These are phyloP conservation scores for Myriosclerotinia scirpicola DNA, from an alignment of 2,329 filamentous ascomycete species.

Conservation along the genomic window DNA sequence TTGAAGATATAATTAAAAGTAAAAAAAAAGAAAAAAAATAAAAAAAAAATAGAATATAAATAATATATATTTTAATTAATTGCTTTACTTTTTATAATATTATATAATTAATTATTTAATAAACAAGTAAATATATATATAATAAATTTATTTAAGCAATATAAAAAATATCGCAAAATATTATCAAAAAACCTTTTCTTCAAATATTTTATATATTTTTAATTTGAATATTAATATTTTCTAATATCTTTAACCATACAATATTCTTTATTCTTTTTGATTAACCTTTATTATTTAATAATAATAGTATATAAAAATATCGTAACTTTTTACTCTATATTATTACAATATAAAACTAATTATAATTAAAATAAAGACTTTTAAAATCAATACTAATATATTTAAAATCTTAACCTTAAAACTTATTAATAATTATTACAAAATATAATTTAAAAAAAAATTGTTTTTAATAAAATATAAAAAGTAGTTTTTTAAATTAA, in stretches of 20 bases:
- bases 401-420: not conserved
- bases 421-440: constrained; percentile 20
- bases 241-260: not conserved
- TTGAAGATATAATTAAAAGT: not conserved
- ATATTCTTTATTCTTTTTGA: not conserved
- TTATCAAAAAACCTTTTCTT: not conserved
- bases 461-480: constrained; percentile 16
- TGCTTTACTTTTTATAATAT: no score
- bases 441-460: constrained; percentile 11
- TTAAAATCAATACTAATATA: constrained; percentile 4
- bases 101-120: no score
- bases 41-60: not conserved
- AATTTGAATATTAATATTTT: constrained; percentile 1
- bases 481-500: not conserved
- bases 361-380: constrained; percentile 11
- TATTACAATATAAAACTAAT: constrained; percentile 14
- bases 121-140: no score
- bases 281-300: not conserved
- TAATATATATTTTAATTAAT: no score
- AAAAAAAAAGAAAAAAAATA: not conserved
- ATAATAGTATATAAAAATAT: not conserved
- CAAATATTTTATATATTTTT: not conserved
- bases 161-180: not conserved
- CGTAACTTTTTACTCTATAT: not conserved
- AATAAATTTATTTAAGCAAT: not conserved